These are phyloP conservation scores for Rosa chinensis DNA, from an alignment of 306 rosid species.

Conservation along the genomic window DNA sequence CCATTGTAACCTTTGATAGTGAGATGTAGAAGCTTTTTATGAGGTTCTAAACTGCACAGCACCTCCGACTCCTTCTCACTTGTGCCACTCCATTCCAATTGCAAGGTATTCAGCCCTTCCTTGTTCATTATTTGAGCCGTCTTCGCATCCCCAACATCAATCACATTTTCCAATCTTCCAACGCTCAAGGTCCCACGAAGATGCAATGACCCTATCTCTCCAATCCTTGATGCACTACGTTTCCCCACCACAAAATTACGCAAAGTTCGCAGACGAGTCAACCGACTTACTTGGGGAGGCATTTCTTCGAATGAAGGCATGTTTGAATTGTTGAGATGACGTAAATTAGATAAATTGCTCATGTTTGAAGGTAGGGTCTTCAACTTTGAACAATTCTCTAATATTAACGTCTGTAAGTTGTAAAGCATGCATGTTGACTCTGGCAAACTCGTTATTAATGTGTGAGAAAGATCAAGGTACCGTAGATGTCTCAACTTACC, in stretches of 20 bases:
- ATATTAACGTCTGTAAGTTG: too few relatives aligned
- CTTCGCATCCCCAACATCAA: not conserved
- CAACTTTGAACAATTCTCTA: too few relatives aligned
- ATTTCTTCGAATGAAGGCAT: not conserved
- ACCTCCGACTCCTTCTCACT: not conserved
- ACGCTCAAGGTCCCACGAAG: conserved; percentile 10
- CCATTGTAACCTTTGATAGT: not conserved
- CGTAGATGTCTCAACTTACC: not conserved
- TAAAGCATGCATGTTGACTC: too few relatives aligned
- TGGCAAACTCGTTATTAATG: too few relatives aligned
- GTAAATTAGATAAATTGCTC: too few relatives aligned
- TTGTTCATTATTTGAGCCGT: not conserved
- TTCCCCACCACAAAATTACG: not conserved
- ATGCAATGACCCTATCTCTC: conserved; percentile 5
- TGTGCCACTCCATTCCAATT: conserved; percentile 7
- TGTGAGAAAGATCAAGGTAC: too few relatives aligned
- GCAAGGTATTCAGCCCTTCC: conserved; percentile 6
- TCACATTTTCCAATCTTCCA: conserved; percentile 21
- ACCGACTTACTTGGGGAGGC: conserved; percentile 13
- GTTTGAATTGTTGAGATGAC: not conserved
- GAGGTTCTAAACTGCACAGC: conserved; percentile 17
- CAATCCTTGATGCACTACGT: not conserved
- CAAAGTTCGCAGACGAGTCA: conserved; percentile 16
- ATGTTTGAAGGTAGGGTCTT: too few relatives aligned
- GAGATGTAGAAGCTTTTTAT: conserved; percentile 8